These are phyloP conservation scores for Mediolabrus comicus DNA, from an alignment of 108 stramenopile species.

Conservation along the genomic window DNA sequence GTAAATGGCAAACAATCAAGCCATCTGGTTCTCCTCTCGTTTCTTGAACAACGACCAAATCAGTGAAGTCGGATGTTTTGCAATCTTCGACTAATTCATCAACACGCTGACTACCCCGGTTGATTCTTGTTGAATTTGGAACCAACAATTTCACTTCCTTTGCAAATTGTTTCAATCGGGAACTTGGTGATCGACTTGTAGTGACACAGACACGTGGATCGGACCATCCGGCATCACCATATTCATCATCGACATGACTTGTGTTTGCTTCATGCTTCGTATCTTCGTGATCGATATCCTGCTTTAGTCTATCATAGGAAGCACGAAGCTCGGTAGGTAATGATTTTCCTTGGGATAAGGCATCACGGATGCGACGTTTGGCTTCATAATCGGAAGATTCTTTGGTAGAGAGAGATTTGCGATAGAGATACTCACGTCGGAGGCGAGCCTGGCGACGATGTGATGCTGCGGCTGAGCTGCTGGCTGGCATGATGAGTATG, in stretches of 20 bases:
- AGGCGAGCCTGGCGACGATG: slow-evolving; percentile 93
- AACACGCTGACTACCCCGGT: slow-evolving; percentile 94
- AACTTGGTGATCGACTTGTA: slow-evolving; percentile 91
- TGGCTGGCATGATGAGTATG: slow-evolving; percentile 30
- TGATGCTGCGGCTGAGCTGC: slow-evolving; percentile 66
- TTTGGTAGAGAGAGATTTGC: slow-evolving; percentile 78
- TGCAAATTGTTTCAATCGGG: slow-evolving; percentile 95
- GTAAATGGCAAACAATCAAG: slow-evolving; percentile 96
- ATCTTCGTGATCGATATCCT: slow-evolving; percentile 85
- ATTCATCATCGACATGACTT: slow-evolving; percentile 94
- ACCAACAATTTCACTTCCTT: slow-evolving; percentile 96
- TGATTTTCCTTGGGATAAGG: slow-evolving; percentile 85
- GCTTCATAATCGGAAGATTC: slow-evolving; percentile 84
- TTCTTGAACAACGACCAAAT: slow-evolving; percentile 96
- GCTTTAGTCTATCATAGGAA: slow-evolving; percentile 68
- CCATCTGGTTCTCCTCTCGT: slow-evolving; percentile 99
- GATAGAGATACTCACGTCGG: slow-evolving; percentile 96
- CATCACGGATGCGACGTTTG: slow-evolving; percentile 87
- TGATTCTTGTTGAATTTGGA: slow-evolving; percentile 94
- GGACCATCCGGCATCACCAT: slow-evolving; percentile 88
- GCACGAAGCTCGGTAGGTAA: slow-evolving; percentile 93
- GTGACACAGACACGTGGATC: slow-evolving; percentile 97
- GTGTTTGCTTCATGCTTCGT: slow-evolving; percentile 54
- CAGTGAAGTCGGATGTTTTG: slow-evolving; percentile 91
- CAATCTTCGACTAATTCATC: slow-evolving; percentile 92